Evolutionary conservation across 2,329 filamentous ascomycete species (phyloP), one percentile per base, ranked within the genome.

Genomic region (Boeremia exigua): DNA sequence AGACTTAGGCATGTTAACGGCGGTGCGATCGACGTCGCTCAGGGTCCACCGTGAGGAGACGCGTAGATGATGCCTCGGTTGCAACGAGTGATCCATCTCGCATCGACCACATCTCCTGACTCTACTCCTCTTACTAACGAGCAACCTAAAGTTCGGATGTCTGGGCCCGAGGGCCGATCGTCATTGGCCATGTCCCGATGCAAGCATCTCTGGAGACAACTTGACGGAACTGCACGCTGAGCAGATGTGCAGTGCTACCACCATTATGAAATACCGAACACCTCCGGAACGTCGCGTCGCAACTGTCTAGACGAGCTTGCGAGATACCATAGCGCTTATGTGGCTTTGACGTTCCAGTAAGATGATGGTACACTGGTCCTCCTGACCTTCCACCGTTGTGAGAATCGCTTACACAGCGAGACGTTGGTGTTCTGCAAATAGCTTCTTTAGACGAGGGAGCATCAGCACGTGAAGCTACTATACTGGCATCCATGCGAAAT

Each of bases 11-110:
- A 23, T n/a, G 19, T 9, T 2, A 1, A n/a, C 27, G 28, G 23
- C 34, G 15, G 17, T 17, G 43, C 30, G 38, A 23, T 43, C 8
- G 14, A 32, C 37, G 15, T 11, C 14, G 38, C 37, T 54, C 38
- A 48, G 38, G 38, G 44, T 48, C 44, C 27, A 32, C 28, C 14
- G 29, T 34, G 36, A 43, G 38, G 38, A 39, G 25, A 48, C 17
- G 44, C 45, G 39, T 38, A 25, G 28, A 34, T 30, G n/a, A 14
- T 15, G 39, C 53, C 53, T 56, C 53, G 53, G 53, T 44, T 48
- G 10, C 19, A 11, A 15, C 42, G 53, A 56, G 19, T 56, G 42
- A 25, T 15, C 39, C 34, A 14, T 34, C 7, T 40, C 23, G 19
- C n/a, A 32, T 40, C 34, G 39, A 44, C 11, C 32, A 19, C 28